Conservation (phyloP, 2,329 filamentous ascomycete species). For the Penicillium digitatum region DNA sequence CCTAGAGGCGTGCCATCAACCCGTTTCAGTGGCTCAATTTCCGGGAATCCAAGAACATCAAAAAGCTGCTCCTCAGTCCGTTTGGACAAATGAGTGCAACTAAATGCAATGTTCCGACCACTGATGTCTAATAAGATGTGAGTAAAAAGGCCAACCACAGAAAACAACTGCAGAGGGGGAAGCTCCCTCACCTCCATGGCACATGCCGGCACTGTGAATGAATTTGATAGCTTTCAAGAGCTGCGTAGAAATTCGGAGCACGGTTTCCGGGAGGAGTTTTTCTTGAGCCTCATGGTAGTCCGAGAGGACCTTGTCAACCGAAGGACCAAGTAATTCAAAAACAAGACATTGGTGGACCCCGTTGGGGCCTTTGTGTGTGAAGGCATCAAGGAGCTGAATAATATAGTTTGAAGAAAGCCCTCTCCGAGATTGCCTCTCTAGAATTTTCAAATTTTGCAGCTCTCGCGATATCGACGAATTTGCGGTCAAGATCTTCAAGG, state of each 20-base stretch:
- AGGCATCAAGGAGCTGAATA: constrained; percentile 31
- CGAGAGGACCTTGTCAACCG: constrained; percentile 23
- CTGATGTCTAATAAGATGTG: constrained; percentile 25
- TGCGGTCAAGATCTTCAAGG: constrained; percentile 35
- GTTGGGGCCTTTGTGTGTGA: constrained; percentile 33
- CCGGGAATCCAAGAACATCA: constrained; percentile 16
- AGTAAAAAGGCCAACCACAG: not conserved
- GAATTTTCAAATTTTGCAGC: constrained; percentile 16
- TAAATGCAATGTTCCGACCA: constrained; percentile 28
- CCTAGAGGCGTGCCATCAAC: constrained; percentile 22
- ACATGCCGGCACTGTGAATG: constrained; percentile 28
- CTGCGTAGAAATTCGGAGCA: constrained; percentile 29
- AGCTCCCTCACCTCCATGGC: constrained; percentile 29
- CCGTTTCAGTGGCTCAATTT: constrained; percentile 18
- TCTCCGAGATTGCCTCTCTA: constrained; percentile 10
- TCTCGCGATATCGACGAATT: constrained; percentile 18
- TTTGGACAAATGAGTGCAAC: constrained; percentile 11
- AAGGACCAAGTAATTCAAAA: constrained; percentile 33
- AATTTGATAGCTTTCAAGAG: constrained; percentile 26
- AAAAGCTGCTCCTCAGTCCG: constrained; percentile 19
- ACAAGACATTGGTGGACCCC: constrained; percentile 35
- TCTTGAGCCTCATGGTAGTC: constrained; percentile 21
- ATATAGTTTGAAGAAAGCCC: constrained; percentile 24
- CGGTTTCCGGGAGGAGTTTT: constrained; percentile 20
- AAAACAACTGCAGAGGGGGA: not conserved